Evolutionary conservation across 2,329 filamentous ascomycete genomes (phyloP), one percentile per base, ranked within the genome.

Genomic region (Tolypocladium pustulatum): DNA sequence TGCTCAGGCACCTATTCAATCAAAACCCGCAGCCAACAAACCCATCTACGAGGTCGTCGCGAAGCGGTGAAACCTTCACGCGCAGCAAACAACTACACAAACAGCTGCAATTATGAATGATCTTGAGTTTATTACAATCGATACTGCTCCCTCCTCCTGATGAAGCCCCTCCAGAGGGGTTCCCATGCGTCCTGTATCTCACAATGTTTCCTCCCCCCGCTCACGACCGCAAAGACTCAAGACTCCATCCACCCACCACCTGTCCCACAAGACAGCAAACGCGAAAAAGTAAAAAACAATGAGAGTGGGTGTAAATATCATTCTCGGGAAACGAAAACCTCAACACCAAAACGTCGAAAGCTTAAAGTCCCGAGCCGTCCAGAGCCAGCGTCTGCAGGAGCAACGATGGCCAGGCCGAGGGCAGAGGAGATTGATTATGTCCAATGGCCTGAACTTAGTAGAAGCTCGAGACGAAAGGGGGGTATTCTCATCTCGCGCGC

Each of bases 81-180:
- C 8, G 40, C 40, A 20, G 40, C 41, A 13, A 6, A 41, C 7
- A 20, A 20, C 49, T 22, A 13, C 4, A 5, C 8, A 46, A 13
- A 34, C 13, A 32, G 30, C 20, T 52, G 30, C 30, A 9, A 22
- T 22, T 53, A 20, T 34, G 49, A 22, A 55, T 43, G 41, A 52
- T 56, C 54, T 49, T 60, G 46, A 38, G 55, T 58, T 51, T 55
- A 54, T 60, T 57, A 57, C 57, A 58, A 58, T 54, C 46, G 56
- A 57, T 57, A 55, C 59, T 58, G 51, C 57, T 30, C 52, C 40
- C 36, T 17, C 46, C 41, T 32, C 43, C 5, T 36, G 27, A 22
- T 36, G 41, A 58, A 54, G 51, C 53, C 32, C 22, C 17, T 49
- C 37, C 32, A 36, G 49, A 53, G 30, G 49, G 49, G 7, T 32